Conservation (phyloP, 73 alveolate species). For the Paramecium primaurelia region DNA sequence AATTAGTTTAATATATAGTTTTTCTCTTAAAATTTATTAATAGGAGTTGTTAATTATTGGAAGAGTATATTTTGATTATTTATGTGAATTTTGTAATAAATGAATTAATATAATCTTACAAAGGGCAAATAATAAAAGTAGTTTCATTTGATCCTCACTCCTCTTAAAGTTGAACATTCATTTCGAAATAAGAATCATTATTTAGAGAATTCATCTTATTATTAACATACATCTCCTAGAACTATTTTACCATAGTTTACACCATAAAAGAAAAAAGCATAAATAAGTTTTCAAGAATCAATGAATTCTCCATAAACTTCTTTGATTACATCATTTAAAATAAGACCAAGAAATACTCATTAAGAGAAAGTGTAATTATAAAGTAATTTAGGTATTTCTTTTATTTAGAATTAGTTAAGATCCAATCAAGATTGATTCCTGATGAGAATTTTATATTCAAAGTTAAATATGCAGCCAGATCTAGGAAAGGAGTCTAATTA, state of each 20-base stretch:
- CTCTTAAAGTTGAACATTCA: background rate
- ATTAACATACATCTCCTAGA: background rate
- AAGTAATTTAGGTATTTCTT: background rate
- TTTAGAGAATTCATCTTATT: background rate
- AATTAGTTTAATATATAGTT: too few species aligned
- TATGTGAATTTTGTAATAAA: background rate
- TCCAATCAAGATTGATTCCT: background rate
- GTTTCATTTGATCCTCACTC: background rate
- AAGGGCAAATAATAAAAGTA: background rate
- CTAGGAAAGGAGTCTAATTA: background rate
- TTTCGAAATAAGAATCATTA: background rate
- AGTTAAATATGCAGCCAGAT: background rate
- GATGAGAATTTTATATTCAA: background rate
- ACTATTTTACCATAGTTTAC: background rate
- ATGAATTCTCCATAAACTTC: background rate
- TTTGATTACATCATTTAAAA: background rate
- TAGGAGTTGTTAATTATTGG: background rate
- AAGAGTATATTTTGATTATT: background rate
- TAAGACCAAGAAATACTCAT: background rate
- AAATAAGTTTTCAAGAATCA: background rate
- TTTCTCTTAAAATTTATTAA: too few species aligned
- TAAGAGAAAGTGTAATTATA: background rate
- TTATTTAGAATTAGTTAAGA: background rate
- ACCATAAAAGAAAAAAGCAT: background rate
- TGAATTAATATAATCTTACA: background rate